Evolutionary conservation across 345 rosid species (phyloP), one percentile per base, ranked within the genome.

Genomic region (Limnanthes douglasii): DNA sequence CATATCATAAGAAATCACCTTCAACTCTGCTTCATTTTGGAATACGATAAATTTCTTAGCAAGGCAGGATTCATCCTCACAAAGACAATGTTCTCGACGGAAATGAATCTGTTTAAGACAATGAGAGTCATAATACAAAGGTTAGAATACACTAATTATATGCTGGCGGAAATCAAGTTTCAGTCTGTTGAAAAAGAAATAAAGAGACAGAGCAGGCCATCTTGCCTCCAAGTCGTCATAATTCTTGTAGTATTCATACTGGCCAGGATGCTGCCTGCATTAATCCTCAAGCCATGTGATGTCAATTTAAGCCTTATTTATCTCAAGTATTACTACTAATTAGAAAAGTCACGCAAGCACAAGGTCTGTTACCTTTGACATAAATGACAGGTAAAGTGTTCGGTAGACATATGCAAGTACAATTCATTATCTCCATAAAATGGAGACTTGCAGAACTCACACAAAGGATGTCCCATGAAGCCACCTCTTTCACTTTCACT

Each of bases 301-400:
- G n/a, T n/a, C n/a, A n/a, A n/a, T n/a, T n/a, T n/a, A n/a, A n/a
- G n/a, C n/a, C n/a, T n/a, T n/a, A n/a, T n/a, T n/a, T n/a, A n/a
- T n/a, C n/a, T n/a, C n/a, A n/a, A n/a, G n/a, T n/a, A n/a, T n/a
- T n/a, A n/a, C n/a, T n/a, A n/a, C n/a, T n/a, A n/a, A n/a, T n/a
- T n/a, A n/a, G n/a, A n/a, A n/a, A n/a, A n/a, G n/a, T n/a, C n/a
- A n/a, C n/a, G n/a, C n/a, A n/a, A n/a, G n/a, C n/a, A n/a, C n/a
- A n/a, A n/a, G n/a, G n/a, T n/a, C n/a, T n/a, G n/a, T n/a, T 51
- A 85, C 96, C 96, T 85, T 68, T 73, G 93, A 68, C 99, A 90
- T 38, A 92, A 48, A 64, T 78, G 90, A 43, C 99, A 85, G 24
- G 93, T 81, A 49, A 70, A 85, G 57, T 92, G 94, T 51, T 78